Conservation (phyloP, 2,329 filamentous ascomycete genomes). For the Clonostachys solani region DNA sequence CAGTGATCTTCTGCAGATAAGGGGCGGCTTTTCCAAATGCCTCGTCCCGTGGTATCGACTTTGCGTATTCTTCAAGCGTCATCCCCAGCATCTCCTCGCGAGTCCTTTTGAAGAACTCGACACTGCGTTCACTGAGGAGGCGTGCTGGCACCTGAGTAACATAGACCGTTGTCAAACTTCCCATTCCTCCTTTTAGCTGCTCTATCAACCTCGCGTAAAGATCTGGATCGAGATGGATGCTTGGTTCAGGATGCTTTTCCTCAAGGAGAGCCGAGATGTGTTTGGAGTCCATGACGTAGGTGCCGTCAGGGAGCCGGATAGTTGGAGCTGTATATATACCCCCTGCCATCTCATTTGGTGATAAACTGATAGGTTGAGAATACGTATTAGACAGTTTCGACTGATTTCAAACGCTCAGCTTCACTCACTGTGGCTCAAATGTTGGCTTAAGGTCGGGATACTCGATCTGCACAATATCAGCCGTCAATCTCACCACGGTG, state of each 20-base stretch:
- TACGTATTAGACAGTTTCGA: not conserved
- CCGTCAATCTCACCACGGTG: not conserved
- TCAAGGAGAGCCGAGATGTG: constrained; percentile 58
- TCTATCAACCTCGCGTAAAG: constrained; percentile 37
- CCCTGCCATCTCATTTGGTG: constrained; percentile 33
- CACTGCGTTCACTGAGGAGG: constrained; percentile 45
- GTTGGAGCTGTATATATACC: constrained; percentile 50
- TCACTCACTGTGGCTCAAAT: constrained; percentile 43
- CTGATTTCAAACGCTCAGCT: not conserved
- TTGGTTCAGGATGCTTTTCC: constrained; percentile 49
- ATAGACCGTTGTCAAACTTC: constrained; percentile 30
- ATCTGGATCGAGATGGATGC: constrained; percentile 52
- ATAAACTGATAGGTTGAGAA: not conserved
- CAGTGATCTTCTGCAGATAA: constrained; percentile 26
- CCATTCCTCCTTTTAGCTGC: constrained; percentile 24
- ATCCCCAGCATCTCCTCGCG: constrained; percentile 45
- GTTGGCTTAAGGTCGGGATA: constrained; percentile 56
- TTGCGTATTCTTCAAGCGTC: constrained; percentile 42
- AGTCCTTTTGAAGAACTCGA: constrained; percentile 51
- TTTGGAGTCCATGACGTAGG: constrained; percentile 59
- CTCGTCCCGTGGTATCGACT: constrained; percentile 14
- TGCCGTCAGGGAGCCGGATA: constrained; percentile 49
- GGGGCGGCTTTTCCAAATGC: constrained; percentile 41
- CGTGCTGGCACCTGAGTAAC: constrained; percentile 41
- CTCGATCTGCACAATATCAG: constrained; percentile 33